phyloP scores from a whole-genome alignment of 805 yeast species.

The Wickerhamiella qilinensis region DNA sequence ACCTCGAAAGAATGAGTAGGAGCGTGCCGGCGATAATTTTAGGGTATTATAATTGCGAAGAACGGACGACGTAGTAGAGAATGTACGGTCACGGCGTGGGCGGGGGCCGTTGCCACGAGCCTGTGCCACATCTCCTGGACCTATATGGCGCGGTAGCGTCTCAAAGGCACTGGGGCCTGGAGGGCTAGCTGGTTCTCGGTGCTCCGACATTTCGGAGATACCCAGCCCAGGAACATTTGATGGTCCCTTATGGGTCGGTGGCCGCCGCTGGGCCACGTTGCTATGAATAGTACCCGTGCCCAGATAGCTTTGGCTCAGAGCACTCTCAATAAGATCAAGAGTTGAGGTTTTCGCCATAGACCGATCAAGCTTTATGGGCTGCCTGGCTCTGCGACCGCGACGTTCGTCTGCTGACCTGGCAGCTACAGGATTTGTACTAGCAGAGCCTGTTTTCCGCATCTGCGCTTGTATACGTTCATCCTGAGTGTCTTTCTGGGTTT shows the following conservation, averaged over 20 bases:
- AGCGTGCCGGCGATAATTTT: neutral
- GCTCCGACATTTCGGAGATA: neutral
- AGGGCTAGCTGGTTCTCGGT: neutral
- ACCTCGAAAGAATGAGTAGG: neutral
- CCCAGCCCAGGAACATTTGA: neutral
- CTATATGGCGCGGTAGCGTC: neutral
- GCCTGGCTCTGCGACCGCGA: neutral
- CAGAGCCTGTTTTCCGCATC: neutral
- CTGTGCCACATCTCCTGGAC: neutral
- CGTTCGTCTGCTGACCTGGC: neutral
- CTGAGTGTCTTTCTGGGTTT: slow-evolving; percentile 9
- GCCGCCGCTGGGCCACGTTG: neutral
- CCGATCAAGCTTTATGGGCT: neutral
- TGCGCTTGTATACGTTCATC: slow-evolving; percentile 8
- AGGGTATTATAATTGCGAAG: neutral
- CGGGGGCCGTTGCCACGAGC: neutral
- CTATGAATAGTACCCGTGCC: neutral
- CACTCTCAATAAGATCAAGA: slow-evolving; percentile 6
- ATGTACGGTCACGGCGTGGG: neutral
- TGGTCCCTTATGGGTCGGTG: neutral
- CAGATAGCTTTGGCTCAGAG: slow-evolving; percentile 1
- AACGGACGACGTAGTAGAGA: neutral
- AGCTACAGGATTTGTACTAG: neutral
- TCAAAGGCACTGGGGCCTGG: neutral
- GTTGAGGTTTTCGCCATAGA: slow-evolving; percentile 6